Conservation (phyloP, 1,139 yeast species). For the Geotrichum citri-aurantii region DNA sequence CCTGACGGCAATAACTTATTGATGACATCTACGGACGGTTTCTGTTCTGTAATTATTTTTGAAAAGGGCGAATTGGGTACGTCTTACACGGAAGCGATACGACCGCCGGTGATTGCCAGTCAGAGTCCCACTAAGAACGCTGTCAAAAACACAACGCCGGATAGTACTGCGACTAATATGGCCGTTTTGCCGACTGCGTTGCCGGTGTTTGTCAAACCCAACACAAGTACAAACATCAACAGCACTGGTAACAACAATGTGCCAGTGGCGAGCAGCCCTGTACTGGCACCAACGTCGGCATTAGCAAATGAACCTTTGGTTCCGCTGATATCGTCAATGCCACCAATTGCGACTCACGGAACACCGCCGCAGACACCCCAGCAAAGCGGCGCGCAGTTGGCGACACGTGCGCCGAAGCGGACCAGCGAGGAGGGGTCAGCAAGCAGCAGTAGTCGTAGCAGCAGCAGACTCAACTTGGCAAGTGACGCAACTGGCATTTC, state of each 20-base stretch:
- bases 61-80: slow-evolving; percentile 51
- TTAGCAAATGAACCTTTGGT: slow-evolving; percentile 10
- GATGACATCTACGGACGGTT: slow-evolving; percentile 90
- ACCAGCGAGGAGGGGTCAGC: not conserved
- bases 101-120: slow-evolving; percentile 11
- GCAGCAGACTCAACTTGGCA: not conserved
- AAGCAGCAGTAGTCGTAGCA: not conserved
- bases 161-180: not conserved
- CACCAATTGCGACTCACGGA: slow-evolving; percentile 16
- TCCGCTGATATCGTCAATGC: slow-evolving; percentile 16
- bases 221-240: slow-evolving; percentile 12
- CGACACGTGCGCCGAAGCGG: not conserved
- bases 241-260: slow-evolving; percentile 7
- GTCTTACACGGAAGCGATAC: slow-evolving; percentile 21
- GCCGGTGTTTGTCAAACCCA: not conserved
- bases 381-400: not conserved
- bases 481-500: not conserved
- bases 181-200: not conserved
- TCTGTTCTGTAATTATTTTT: slow-evolving; percentile 64
- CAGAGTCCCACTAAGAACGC: slow-evolving; percentile 7
- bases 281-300: slow-evolving; percentile 7
- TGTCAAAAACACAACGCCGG: not conserved
- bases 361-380: slow-evolving; percentile 18
- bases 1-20: slow-evolving; percentile 65
- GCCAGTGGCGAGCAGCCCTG: not conserved